phyloP scores from a whole-genome alignment of 2,329 filamentous ascomycete species.

The Clarireedia monteithiana region DNA sequence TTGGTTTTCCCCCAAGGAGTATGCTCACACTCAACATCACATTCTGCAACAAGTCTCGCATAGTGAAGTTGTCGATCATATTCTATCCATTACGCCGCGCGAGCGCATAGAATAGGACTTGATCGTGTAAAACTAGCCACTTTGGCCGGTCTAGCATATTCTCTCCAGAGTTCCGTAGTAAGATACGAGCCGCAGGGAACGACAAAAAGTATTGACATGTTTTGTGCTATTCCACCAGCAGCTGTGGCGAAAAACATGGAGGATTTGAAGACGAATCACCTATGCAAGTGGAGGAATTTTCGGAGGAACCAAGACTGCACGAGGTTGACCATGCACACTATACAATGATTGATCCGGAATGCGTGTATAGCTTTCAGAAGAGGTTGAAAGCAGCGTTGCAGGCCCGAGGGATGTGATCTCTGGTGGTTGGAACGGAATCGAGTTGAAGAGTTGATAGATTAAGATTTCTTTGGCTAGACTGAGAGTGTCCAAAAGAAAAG shows the following conservation, averaged over 20 bases:
- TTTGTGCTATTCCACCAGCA: constrained; percentile 31
- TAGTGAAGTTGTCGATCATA: not conserved
- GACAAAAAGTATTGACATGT: constrained; percentile 35
- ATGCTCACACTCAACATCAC: no score
- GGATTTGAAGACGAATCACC: constrained; percentile 28
- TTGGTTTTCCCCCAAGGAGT: no score
- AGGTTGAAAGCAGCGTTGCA: constrained; percentile 21
- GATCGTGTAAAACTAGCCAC: constrained; percentile 21
- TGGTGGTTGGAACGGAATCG: no score
- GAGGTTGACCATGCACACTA: constrained; percentile 33
- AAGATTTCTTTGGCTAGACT: no score
- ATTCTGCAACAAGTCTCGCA: no score
- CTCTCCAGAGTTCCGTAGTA: constrained; percentile 31
- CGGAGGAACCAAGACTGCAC: constrained; percentile 27
- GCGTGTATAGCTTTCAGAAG: constrained; percentile 30
- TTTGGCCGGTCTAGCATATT: constrained; percentile 33
- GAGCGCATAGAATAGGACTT: constrained; percentile 25
- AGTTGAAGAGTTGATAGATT: no score
- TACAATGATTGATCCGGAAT: constrained; percentile 33
- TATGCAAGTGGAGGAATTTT: constrained; percentile 33
- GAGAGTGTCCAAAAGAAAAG: no score
- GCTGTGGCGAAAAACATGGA: constrained; percentile 13
- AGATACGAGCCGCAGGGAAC: constrained; percentile 37
- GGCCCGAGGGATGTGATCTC: constrained; percentile 10
- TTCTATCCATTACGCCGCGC: not conserved